These are phyloP conservation scores for Pneumocystis canis DNA, from an alignment of 1,139 yeast genomes.

Conservation along the genomic window DNA sequence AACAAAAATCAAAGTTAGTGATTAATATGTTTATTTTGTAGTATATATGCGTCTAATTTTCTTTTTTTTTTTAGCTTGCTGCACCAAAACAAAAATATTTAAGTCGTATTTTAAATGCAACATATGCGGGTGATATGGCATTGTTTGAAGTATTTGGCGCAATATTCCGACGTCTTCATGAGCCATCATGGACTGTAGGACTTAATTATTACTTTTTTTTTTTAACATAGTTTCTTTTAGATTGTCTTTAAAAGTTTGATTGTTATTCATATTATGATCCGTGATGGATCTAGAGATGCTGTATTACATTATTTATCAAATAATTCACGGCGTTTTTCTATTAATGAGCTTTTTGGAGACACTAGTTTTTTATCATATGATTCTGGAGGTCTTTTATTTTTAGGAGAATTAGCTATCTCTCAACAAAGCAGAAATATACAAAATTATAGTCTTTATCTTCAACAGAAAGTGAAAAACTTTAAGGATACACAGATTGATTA, in stretches of 20 bases:
- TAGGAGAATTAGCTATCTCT: conserved; percentile 13
- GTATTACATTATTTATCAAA: conserved; percentile 50
- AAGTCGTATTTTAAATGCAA: conserved; percentile 78
- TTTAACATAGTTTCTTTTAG: conserved; percentile 7
- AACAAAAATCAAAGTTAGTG: background rate
- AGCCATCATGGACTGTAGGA: conserved; percentile 61
- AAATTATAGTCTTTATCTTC: conserved; percentile 59
- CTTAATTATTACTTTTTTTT: background rate
- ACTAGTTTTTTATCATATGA: conserved; percentile 9
- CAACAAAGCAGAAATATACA: conserved; percentile 26
- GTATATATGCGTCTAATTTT: background rate
- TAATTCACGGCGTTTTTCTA: conserved; percentile 47
- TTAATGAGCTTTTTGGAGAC: conserved; percentile 23
- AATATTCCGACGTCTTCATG: conserved; percentile 47
- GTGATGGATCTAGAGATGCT: conserved; percentile 72
- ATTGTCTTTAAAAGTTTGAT: conserved; percentile 73
- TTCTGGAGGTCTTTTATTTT: conserved; percentile 6
- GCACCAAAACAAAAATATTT: conserved; percentile 94
- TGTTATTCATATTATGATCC: conserved; percentile 76
- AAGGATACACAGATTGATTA: conserved; percentile 54
- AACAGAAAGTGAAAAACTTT: conserved; percentile 54
- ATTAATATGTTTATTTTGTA: background rate
- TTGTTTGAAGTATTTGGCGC: conserved; percentile 56
- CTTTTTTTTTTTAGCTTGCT: conserved; percentile 51
- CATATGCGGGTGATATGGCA: conserved; percentile 36